phyloP scores from a whole-genome alignment of 805 yeast species.

The Kuraishia hungarica region DNA sequence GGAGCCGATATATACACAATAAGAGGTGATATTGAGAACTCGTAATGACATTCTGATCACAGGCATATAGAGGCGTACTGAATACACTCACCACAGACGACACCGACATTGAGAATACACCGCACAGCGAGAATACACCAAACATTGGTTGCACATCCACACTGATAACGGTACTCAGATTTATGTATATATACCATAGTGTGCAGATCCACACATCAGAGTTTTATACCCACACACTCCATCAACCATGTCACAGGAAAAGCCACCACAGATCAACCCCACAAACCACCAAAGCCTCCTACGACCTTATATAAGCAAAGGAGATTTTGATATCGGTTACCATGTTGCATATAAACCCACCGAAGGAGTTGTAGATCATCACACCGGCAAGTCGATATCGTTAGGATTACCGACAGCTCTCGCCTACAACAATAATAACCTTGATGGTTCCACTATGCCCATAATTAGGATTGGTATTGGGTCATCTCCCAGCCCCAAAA shows the following conservation, averaged over 20 bases:
- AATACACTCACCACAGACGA: too few relatives aligned
- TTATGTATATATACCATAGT: too few relatives aligned
- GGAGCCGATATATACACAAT: too few relatives aligned
- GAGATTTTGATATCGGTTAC: conserved; percentile 24
- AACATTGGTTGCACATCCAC: too few relatives aligned
- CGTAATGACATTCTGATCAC: too few relatives aligned
- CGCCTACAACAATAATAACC: conserved; percentile 6
- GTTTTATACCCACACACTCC: not conserved
- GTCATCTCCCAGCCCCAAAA: not conserved
- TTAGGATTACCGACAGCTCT: conserved; percentile 19
- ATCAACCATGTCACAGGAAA: not conserved
- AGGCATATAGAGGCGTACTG: too few relatives aligned
- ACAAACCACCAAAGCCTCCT: not conserved
- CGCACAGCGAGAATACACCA: too few relatives aligned
- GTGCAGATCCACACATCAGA: too few relatives aligned
- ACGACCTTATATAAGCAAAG: conserved; percentile 22
- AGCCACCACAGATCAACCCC: not conserved
- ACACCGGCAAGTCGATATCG: conserved; percentile 24
- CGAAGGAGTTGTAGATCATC: conserved; percentile 25
- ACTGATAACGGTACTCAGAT: too few relatives aligned
- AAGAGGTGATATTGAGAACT: too few relatives aligned
- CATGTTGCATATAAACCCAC: conserved; percentile 23
- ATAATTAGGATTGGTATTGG: not conserved
- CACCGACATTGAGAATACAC: too few relatives aligned
- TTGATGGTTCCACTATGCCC: not conserved